phyloP scores from a whole-genome alignment of 73 alveolate genomes.

The Paramecium caudatum region DNA sequence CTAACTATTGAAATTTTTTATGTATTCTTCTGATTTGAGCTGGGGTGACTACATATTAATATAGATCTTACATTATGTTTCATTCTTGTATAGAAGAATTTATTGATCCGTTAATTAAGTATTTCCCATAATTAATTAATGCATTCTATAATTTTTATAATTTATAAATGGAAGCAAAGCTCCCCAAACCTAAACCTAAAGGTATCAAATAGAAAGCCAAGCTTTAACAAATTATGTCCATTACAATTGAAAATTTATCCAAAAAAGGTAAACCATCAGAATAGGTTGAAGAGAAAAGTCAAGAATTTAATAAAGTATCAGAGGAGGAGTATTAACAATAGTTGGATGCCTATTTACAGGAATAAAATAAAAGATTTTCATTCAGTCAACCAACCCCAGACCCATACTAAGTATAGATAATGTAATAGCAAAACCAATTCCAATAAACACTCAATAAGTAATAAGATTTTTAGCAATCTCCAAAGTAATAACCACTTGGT shows the following conservation, averaged over 20 bases:
- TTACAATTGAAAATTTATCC: neutral
- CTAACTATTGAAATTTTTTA: slow-evolving; percentile 17
- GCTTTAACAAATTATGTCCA: neutral
- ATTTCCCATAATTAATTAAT: slow-evolving; percentile 19
- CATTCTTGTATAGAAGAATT: slow-evolving; percentile 58
- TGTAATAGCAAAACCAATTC: neutral
- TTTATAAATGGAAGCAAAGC: slow-evolving; percentile 13
- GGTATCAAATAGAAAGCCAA: slow-evolving; percentile 1
- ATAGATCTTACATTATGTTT: slow-evolving; percentile 4
- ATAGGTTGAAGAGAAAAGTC: neutral
- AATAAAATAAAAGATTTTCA: slow-evolving; percentile 9
- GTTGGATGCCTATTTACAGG: slow-evolving; percentile 14
- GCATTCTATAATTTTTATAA: neutral
- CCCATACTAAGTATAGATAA: neutral
- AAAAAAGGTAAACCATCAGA: neutral
- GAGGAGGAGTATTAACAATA: slow-evolving; percentile 21
- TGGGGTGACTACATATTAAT: slow-evolving; percentile 36
- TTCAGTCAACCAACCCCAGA: slow-evolving; percentile 17
- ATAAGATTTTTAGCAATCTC: neutral
- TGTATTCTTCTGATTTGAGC: slow-evolving; percentile 60
- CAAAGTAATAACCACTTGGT: neutral
- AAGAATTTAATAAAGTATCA: slow-evolving; percentile 16
- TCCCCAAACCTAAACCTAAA: slow-evolving; percentile 5
- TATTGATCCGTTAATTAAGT: slow-evolving; percentile 51
- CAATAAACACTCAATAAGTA: slow-evolving; percentile 7